Evolutionary conservation across 2,329 filamentous ascomycete genomes (phyloP).

Genomic region (Plectosphaerella sp.): DNA sequence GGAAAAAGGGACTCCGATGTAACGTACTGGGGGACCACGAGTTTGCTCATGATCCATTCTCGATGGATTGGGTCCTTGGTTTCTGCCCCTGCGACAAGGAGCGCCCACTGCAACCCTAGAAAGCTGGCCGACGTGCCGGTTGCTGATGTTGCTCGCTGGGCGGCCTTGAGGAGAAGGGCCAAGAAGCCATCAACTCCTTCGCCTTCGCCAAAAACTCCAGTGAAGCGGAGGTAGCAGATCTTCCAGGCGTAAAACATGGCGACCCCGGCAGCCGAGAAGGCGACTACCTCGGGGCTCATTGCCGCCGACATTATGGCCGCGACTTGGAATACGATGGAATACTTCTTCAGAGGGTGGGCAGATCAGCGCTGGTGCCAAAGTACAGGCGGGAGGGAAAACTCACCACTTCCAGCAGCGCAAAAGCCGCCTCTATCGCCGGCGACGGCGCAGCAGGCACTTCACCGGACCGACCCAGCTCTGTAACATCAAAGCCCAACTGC

Average conservation of each 20-base stretch:
- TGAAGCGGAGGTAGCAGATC: too few species aligned
- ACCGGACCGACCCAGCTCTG: background rate
- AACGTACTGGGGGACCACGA: slow-evolving; percentile 28
- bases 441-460: background rate
- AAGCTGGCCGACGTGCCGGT: too few species aligned
- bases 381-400: background rate
- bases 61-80: background rate
- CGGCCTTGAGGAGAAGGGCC: too few species aligned
- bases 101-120: background rate
- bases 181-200: too few species aligned
- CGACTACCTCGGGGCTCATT: too few species aligned
- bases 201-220: too few species aligned
- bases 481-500: background rate
- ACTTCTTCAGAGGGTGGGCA: too few species aligned
- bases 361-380: background rate
- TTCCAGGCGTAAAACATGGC: too few species aligned
- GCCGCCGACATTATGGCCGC: too few species aligned
- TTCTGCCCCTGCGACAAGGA: background rate
- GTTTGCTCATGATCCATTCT: background rate
- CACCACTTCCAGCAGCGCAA: background rate
- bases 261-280: too few species aligned
- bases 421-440: background rate
- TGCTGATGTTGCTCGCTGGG: too few species aligned
- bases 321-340: too few species aligned
- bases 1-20: slow-evolving; percentile 39